Evolutionary conservation across 73 alveolate species (phyloP), one percentile per base, ranked within the genome.

Genomic region (Paramecium caudatum): DNA sequence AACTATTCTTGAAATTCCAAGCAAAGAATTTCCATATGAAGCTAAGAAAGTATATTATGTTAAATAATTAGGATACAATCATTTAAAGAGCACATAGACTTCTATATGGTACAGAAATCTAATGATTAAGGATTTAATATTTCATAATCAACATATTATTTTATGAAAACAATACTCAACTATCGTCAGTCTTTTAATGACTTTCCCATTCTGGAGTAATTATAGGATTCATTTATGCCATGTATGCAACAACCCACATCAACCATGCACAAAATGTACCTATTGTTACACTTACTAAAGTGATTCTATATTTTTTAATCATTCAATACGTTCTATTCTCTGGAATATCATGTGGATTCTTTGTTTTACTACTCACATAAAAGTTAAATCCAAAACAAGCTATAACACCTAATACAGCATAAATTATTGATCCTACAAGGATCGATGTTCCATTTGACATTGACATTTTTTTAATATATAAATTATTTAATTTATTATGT

Each of bases 1-100:
- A 6, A 96, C 99, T 23, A 94, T 97, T 62, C 94, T 97, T 94
- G 99, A 97, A 91, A 97, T 97, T 19, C 99, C 99, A 41, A 94
- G 98, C 50, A 97, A 97, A 91, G 99, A 97, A 62, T 91, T 69
- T 74, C 98, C 98, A 41, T 97, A 97, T 92, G 96, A 96, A 74
- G 98, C 99, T 21, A 98, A 97, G 90, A 97, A 97, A 86, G 99
- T 83, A 83, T 83, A 50, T 47, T 17, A 36, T 1, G 37, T 7
- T 34, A 30, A 3, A 83, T 5, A 5, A 55, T 37, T 2, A 83
- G 93, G 94, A 91, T 82, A 49, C 85, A 37, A 83, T 82, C 46
- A 63, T 91, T 30, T 55, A 82, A 48, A 91, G 92, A 91, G 94
- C 94, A 23, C 84, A 80, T 61, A 91, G 87, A 91, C 32, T 82